A percentile compares a stretch with the other conserved stretches of the same genome.
phyloP scores from a whole-genome alignment of 2,329 filamentous ascomycete genomes.

The Aspergillus proliferans region DNA sequence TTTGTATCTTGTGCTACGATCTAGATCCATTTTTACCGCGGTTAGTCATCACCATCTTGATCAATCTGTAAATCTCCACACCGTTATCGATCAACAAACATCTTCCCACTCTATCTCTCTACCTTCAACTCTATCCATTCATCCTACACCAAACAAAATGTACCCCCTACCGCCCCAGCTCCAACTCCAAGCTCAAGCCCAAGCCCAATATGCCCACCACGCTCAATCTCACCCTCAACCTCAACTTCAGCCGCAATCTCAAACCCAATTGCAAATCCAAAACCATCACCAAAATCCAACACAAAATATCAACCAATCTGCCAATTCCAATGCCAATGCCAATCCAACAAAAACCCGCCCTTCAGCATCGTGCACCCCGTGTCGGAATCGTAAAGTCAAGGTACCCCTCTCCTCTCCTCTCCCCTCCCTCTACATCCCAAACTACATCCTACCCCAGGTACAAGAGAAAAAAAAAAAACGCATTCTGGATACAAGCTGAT shows the following conservation, averaged over 20 bases:
- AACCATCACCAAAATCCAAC: not conserved
- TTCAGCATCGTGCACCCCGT: not conserved
- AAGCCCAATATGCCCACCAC: no score
- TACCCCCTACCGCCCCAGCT: no score
- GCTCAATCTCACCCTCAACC: not conserved
- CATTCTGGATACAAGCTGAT: not conserved
- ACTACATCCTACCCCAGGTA: not conserved
- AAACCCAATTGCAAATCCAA: not conserved
- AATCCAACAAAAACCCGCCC: not conserved
- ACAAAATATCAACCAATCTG: not conserved
- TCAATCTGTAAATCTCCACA: no score
- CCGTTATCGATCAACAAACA: no score
- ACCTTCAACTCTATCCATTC: no score
- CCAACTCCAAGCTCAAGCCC: no score
- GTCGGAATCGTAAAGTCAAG: constrained; percentile 1
- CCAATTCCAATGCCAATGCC: not conserved
- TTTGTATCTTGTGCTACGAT: no score
- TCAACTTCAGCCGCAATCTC: not conserved
- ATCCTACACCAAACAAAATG: no score
- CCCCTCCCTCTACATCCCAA: not conserved
- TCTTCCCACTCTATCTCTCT: no score
- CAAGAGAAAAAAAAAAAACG: not conserved
- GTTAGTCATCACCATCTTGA: no score
- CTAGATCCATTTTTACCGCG: no score
- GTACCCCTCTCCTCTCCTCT: not conserved